Base-by-base conservation (phyloP, 805 yeast genomes). In the Wickerhamomyces chaumierensis region DNA sequence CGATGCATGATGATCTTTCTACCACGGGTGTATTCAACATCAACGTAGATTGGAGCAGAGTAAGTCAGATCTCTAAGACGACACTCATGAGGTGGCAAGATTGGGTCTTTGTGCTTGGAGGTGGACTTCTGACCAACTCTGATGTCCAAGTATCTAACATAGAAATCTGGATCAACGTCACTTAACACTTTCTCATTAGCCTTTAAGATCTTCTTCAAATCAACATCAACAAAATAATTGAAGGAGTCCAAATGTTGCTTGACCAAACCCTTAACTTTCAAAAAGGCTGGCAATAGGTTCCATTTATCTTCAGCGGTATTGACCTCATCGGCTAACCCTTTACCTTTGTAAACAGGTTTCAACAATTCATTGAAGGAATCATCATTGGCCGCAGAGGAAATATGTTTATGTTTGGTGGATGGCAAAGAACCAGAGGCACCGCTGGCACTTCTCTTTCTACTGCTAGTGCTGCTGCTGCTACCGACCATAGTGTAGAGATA, bases 211-310 rank as follows among this genome's bases (percentile, higher is more conserved):
- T 92, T 90, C 62, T 84, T 86, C 58, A 92, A 69, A 57, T 92
- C 99, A 6, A 75, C 78, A 52, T 92, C 96, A 16, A 92, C 94
- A 58, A 92, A 92, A 62, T 85, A 92, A 56, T 92, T 90, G 69
- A 86, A 92, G n/a, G 98, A 92, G 56, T 92, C 98, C 55, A 92
- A 68, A 66, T 92, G 98, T 65, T 92, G 98, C 54, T 92, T 92
- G 35, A 92, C 97, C 37, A 92, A 65, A 39, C 98, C 98, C 58
- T 92, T 92, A 34, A 92, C 95, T 55, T 87, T 86, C 45, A 92
- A 65, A 55, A 92, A 92, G 1, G 98, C 98, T 0, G 99, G 99
- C 32, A 92, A 64, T 35, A 92, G 68, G 50, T 92, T 83, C 99
- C 99, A 92, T 58, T 92, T 92, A 61, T 92, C 99, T 50, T 85